Evolutionary conservation across 768 basidiomycete genomes (phyloP), one percentile per base, ranked within the genome.

Genomic region (Vararia minispora): DNA sequence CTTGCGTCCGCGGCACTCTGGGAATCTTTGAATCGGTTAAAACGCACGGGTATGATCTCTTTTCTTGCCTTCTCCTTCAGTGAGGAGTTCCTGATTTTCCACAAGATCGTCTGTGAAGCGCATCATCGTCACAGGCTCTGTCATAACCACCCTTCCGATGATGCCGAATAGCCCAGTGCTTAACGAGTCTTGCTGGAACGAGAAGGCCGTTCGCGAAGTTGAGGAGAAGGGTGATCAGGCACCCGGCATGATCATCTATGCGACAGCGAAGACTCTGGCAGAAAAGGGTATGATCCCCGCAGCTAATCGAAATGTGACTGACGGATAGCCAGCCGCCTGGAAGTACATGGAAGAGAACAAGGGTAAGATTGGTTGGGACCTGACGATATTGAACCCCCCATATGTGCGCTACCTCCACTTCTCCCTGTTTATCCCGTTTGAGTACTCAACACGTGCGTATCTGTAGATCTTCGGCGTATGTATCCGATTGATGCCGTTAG

Each of bases 91-190:
- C 26, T 26, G n/a, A n/a, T 8, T 2, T 13, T 17, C 24, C 9
- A 16, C 2, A 37, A 63, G 71, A 34, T 45, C 64, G 11, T 47
- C 53, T 8, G 62, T 88, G 46, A 75, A 80, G 53, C 72, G 85
- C 3, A 61, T 90, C 29, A 72, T 86, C 6, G 56, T 83, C 41
- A 83, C 80, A 0, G 74, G 75, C 8, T 84, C 81, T 1, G 60
- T 54, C 32, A 79, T 71, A 1, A 58, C 76, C 0, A 48, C 79
- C 10, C 43, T 68, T 49, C 25, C 17, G 6, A 29, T 3, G 22
- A 57, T 58, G 1, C 16, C 11, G 13, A 25, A 25, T n/a, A 27
- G 22, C 30, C 14, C 17, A 17, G 13, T 28, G 23, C 71, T 65
- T 47, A 59, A 52, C 27, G 76, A 80, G 50, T 43, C 47, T 10